Percentiles rank a stretch among this genome's conserved stretches.
These are phyloP conservation scores for Colletotrichum sp. DNA, from an alignment of 2,329 filamentous ascomycete species.

Conservation along the genomic window DNA sequence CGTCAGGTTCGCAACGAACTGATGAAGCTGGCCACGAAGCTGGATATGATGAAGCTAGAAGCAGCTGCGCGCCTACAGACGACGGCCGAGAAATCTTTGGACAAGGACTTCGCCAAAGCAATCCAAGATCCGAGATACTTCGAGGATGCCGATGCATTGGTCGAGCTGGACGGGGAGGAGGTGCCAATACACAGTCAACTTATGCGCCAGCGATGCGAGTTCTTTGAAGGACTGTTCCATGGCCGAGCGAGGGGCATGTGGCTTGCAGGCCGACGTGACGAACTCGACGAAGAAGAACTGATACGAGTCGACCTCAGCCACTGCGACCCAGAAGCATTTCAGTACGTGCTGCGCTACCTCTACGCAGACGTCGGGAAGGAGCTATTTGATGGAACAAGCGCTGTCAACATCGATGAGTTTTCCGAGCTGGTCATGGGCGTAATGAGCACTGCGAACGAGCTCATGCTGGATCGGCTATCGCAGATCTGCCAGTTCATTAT, in stretches of 20 bases:
- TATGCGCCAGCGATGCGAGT: constrained; percentile 84
- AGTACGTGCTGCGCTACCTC: constrained; percentile 78
- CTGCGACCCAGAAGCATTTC: constrained; percentile 74
- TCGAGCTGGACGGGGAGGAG: constrained; percentile 79
- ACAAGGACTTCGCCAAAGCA: constrained; percentile 73
- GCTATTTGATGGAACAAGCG: constrained; percentile 79
- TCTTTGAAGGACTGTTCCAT: constrained; percentile 88
- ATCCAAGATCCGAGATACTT: constrained; percentile 74
- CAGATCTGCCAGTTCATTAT: constrained; percentile 88
- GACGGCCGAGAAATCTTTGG: constrained; percentile 65
- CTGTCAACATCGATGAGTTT: constrained; percentile 78
- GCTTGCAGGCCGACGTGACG: constrained; percentile 73
- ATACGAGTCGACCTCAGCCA: constrained; percentile 84
- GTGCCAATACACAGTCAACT: constrained; percentile 78
- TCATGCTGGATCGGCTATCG: constrained; percentile 91
- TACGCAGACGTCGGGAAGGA: constrained; percentile 84
- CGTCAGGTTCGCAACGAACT: constrained; percentile 82
- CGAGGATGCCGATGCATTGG: constrained; percentile 76
- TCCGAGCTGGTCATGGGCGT: constrained; percentile 91
- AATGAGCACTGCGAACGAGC: constrained; percentile 86
- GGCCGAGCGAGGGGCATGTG: constrained; percentile 87
- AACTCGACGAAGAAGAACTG: constrained; percentile 35
- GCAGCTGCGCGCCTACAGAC: constrained; percentile 78
- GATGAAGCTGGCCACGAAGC: constrained; percentile 79
- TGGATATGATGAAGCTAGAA: constrained; percentile 77